Percentiles rank a stretch among this genome's conserved stretches.
These are phyloP conservation scores for Lodderomyces orthopsilosis DNA, from an alignment of 1,139 yeast species.

Conservation along the genomic window DNA sequence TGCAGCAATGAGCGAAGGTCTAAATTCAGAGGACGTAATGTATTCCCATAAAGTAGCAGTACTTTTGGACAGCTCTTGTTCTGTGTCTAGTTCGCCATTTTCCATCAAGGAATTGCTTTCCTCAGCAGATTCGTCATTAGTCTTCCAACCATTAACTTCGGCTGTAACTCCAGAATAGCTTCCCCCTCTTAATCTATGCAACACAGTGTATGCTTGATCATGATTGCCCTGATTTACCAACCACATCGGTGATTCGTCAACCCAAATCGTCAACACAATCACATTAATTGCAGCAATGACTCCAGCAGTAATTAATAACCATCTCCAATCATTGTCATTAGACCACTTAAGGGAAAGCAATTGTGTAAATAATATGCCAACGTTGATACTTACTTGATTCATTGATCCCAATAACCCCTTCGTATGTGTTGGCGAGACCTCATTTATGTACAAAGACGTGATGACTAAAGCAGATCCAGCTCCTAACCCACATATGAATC, in stretches of 20 bases:
- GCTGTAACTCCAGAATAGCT: slow-evolving; percentile 33
- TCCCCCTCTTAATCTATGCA: slow-evolving; percentile 43
- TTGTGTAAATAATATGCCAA: slow-evolving; percentile 83
- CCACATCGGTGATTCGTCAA: slow-evolving; percentile 90
- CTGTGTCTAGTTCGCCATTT: slow-evolving; percentile 13
- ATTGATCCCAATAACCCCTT: slow-evolving; percentile 83
- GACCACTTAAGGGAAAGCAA: slow-evolving; percentile 68
- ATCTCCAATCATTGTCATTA: slow-evolving; percentile 68
- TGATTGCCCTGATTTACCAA: slow-evolving; percentile 39
- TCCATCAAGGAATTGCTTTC: slow-evolving; percentile 14
- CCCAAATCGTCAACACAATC: slow-evolving; percentile 36
- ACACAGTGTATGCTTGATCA: slow-evolving; percentile 32
- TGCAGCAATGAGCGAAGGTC: slow-evolving; percentile 61
- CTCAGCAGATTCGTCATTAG: slow-evolving; percentile 8
- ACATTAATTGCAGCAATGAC: slow-evolving; percentile 51
- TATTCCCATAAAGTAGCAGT: slow-evolving; percentile 37
- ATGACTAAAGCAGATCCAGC: slow-evolving; percentile 88
- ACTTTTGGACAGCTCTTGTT: slow-evolving; percentile 8
- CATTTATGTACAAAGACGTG: slow-evolving; percentile 78
- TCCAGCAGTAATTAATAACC: slow-evolving; percentile 58
- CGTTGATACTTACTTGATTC: slow-evolving; percentile 81
- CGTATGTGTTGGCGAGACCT: slow-evolving; percentile 64
- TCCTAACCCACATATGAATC: slow-evolving; percentile 77
- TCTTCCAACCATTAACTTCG: slow-evolving; percentile 41
- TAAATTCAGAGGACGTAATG: slow-evolving; percentile 48